Conservation (phyloP, 2,329 filamentous ascomycete genomes). For the Grosmannia serpens region DNA sequence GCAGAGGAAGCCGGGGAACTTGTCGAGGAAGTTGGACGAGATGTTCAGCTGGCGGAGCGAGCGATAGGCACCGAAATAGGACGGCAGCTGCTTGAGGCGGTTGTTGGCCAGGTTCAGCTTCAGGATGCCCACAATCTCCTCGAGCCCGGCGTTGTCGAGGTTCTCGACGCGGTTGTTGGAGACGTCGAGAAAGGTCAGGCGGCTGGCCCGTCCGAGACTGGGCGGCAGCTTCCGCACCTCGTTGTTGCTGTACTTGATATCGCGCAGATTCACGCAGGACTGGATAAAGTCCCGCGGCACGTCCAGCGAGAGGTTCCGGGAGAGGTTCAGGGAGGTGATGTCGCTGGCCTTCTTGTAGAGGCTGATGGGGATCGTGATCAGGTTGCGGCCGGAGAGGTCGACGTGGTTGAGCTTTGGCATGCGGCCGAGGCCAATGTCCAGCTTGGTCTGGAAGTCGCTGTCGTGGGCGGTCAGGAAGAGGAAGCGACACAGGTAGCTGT, state of each 20-base stretch:
- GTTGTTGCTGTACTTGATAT: slow-evolving; percentile 94
- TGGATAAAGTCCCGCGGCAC: slow-evolving; percentile 95
- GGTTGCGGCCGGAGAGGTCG: slow-evolving; percentile 77
- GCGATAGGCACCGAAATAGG: slow-evolving; percentile 72
- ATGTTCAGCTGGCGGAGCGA: slow-evolving; percentile 75
- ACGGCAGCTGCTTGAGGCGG: slow-evolving; percentile 64
- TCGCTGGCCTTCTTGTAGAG: slow-evolving; percentile 85
- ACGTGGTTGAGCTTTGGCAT: slow-evolving; percentile 89
- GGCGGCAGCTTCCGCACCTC: slow-evolving; percentile 77
- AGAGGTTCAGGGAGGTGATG: slow-evolving; percentile 90
- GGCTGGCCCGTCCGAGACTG: slow-evolving; percentile 69
- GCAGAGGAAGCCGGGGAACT: slow-evolving; percentile 78
- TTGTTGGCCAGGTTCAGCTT: slow-evolving; percentile 95
- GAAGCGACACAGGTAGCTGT: slow-evolving; percentile 92
- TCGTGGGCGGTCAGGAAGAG: slow-evolving; percentile 86
- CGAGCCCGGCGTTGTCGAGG: slow-evolving; percentile 72
- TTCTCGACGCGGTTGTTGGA: slow-evolving; percentile 90
- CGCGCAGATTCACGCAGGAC: slow-evolving; percentile 77
- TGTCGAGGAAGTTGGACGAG: slow-evolving; percentile 82
- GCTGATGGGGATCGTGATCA: slow-evolving; percentile 89
- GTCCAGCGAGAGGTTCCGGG: slow-evolving; percentile 81
- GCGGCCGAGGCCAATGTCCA: slow-evolving; percentile 71
- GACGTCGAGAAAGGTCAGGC: slow-evolving; percentile 80
- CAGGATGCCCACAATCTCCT: slow-evolving; percentile 62
- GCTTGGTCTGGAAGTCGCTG: slow-evolving; percentile 61